Evolutionary conservation across 768 basidiomycete species (phyloP).

Genomic region (Boletus rubroflammeus): DNA sequence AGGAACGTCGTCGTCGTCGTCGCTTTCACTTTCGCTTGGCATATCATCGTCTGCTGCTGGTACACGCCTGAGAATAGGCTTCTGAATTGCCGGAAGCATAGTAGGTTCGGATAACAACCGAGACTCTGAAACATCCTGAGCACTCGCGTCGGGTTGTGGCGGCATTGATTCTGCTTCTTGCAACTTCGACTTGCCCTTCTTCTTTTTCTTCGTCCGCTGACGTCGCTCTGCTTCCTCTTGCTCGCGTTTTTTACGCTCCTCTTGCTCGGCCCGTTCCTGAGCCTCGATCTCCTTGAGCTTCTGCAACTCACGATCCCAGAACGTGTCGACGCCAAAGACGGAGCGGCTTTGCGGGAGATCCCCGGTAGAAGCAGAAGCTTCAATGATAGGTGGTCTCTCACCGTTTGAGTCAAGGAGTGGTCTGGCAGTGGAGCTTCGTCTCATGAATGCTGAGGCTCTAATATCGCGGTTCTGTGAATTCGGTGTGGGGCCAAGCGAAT

Average conservation of each 20-base stretch:
- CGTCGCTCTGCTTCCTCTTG: slow-evolving; percentile 41
- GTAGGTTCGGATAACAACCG: slow-evolving; percentile 25
- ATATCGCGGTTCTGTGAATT: slow-evolving; percentile 43
- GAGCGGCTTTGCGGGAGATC: slow-evolving; percentile 53
- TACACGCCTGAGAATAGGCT: slow-evolving; percentile 29
- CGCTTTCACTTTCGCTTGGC: slow-evolving; percentile 53
- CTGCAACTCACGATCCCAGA: slow-evolving; percentile 86
- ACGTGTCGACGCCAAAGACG: slow-evolving; percentile 91
- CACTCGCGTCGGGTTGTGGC: slow-evolving; percentile 31
- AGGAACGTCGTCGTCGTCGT: slow-evolving; percentile 33
- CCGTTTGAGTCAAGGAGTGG: slow-evolving; percentile 66
- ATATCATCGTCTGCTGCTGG: slow-evolving; percentile 37
- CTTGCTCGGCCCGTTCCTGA: slow-evolving; percentile 55
- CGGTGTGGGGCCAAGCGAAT: slow-evolving; percentile 51
- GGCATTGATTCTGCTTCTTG: slow-evolving; percentile 39
- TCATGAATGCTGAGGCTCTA: slow-evolving; percentile 39
- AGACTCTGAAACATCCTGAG: slow-evolving; percentile 26
- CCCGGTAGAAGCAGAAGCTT: slow-evolving; percentile 30
- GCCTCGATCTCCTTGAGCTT: slow-evolving; percentile 79
- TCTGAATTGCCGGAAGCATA: slow-evolving; percentile 35
- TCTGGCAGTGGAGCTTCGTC: slow-evolving; percentile 54
- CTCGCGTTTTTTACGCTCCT: slow-evolving; percentile 45
- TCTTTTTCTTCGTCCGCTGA: slow-evolving; percentile 33
- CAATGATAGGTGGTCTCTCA: slow-evolving; percentile 30
- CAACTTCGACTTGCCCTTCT: slow-evolving; percentile 43